A percentile compares a stretch with the other conserved stretches of the same genome.
phyloP scores from a whole-genome alignment of 2,329 filamentous ascomycete genomes.

The Gnomoniopsis smithogilvyi region DNA sequence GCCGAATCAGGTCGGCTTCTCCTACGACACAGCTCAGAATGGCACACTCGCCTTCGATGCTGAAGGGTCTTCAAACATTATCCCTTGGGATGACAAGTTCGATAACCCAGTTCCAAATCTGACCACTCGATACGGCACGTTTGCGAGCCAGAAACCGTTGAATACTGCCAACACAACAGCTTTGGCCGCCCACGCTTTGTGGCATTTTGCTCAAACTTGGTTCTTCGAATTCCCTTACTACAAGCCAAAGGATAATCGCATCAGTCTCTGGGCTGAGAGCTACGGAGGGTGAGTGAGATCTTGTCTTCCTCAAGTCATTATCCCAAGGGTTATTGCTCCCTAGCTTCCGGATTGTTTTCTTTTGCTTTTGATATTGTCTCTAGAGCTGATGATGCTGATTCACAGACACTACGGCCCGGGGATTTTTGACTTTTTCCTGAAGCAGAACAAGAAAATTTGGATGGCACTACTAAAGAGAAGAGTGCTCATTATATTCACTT shows the following conservation, averaged over 20 bases:
- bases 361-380: neutral
- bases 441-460: constrained; percentile 39
- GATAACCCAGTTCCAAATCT: constrained; percentile 33
- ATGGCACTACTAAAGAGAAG: constrained; percentile 13
- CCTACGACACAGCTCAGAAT: constrained; percentile 18
- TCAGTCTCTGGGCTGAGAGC: constrained; percentile 20
- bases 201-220: constrained; percentile 61
- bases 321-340: too few relatives aligned
- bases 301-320: neutral
- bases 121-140: constrained; percentile 33
- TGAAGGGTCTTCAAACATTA: neutral
- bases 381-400: neutral
- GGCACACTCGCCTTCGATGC: neutral
- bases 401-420: constrained; percentile 35
- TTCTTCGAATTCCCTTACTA: constrained; percentile 53
- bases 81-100: constrained; percentile 31
- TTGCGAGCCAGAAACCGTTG: constrained; percentile 34
- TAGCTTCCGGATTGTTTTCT: too few relatives aligned
- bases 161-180: constrained; percentile 45
- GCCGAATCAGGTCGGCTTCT: constrained; percentile 28
- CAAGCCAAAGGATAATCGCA: constrained; percentile 34
- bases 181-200: constrained; percentile 51
- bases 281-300: constrained; percentile 8
- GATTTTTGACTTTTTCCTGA: constrained; percentile 37
- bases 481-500: constrained; percentile 26